Conservation (phyloP, 208 protist species). For the Leishmania major region DNA sequence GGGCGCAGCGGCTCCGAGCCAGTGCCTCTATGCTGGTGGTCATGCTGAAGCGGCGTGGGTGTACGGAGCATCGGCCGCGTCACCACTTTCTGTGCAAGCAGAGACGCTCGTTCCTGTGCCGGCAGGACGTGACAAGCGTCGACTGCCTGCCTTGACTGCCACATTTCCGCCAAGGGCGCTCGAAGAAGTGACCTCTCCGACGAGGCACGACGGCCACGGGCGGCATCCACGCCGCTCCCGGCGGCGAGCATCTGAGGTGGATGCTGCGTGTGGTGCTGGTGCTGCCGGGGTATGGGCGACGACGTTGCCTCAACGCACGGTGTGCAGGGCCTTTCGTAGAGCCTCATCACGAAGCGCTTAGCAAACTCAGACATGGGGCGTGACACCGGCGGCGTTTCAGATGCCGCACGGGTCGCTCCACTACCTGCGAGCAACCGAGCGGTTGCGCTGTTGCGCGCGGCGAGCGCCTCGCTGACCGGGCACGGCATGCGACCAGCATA, state of each 20-base stretch:
- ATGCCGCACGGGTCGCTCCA: not conserved
- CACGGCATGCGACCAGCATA: slow-evolving; percentile 30
- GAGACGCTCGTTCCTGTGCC: not conserved
- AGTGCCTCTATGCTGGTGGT: not conserved
- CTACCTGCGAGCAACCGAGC: slow-evolving; percentile 13
- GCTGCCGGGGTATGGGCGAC: not conserved
- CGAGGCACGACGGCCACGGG: slow-evolving; percentile 8
- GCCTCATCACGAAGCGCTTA: slow-evolving; percentile 45
- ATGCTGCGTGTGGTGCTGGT: not conserved
- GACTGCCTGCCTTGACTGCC: slow-evolving; percentile 1
- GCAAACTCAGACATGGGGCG: slow-evolving; percentile 35
- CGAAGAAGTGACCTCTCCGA: not conserved
- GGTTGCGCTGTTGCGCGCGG: slow-evolving; percentile 24
- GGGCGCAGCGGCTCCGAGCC: not conserved
- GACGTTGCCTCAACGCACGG: not conserved
- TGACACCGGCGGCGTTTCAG: not conserved
- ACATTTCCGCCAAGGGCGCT: not conserved
- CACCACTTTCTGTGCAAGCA: not conserved
- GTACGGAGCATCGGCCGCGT: not conserved
- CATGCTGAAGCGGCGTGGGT: not conserved
- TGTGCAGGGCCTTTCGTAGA: slow-evolving; percentile 42
- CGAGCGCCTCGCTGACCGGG: slow-evolving; percentile 21
- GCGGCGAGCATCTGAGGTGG: not conserved
- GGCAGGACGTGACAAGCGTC: not conserved
- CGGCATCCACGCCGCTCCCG: slow-evolving; percentile 16